Evolutionary conservation across 352 stramenopile genomes (phyloP).

Genomic region (Phytophthora podocarpi): DNA sequence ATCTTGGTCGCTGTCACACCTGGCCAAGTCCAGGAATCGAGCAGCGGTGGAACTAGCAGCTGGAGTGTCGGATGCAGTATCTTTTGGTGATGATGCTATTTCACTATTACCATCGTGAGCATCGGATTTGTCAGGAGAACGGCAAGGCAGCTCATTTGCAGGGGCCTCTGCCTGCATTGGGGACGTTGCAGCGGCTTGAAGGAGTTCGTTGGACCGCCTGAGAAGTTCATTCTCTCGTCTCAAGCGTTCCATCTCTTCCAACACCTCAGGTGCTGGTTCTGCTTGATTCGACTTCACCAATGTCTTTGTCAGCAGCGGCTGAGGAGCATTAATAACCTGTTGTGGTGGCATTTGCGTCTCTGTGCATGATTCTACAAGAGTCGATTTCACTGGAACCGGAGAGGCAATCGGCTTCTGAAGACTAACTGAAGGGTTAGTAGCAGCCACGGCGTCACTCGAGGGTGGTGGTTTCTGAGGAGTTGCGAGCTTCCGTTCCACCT

Average conservation of each 20-base stretch:
- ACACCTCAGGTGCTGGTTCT: constrained; percentile 33
- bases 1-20: constrained; percentile 26
- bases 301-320: not conserved
- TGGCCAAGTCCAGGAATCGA: constrained; percentile 28
- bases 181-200: constrained; percentile 46
- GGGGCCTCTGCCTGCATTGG: constrained; percentile 8
- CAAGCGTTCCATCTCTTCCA: constrained; percentile 69
- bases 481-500: constrained; percentile 59
- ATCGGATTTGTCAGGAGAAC: not conserved
- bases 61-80: not conserved
- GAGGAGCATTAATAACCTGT: not conserved
- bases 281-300: not conserved
- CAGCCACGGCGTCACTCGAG: not conserved
- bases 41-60: constrained; percentile 4
- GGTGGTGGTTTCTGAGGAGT: constrained; percentile 24
- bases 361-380: not conserved
- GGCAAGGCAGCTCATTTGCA: not conserved
- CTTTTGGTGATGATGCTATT: not conserved
- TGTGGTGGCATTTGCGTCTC: not conserved
- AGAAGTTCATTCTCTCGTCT: constrained; percentile 71
- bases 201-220: constrained; percentile 64
- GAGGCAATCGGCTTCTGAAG: not conserved
- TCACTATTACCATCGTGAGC: not conserved
- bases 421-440: not conserved
- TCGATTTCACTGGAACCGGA: not conserved